Evolutionary conservation across 1,139 yeast genomes (phyloP), one percentile per base, ranked within the genome.

Genomic region (Candida tetrigidarum): DNA sequence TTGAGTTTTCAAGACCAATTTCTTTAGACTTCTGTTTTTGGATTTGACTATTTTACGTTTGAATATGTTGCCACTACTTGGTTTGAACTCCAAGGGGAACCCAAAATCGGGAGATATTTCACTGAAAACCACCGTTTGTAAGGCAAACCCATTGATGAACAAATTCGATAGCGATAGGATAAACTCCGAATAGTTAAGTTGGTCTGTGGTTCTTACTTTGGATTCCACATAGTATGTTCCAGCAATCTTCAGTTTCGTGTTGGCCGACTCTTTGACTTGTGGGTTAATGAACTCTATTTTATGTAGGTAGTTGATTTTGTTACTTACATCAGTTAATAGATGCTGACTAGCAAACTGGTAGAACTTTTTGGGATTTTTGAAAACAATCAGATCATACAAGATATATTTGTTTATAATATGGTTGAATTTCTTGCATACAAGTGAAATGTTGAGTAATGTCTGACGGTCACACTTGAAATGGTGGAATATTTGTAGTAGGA

Each of bases 41-140:
- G 60, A 60, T 30, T 52, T 50, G 4, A 51, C 46, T 27, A 51
- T 51, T 43, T 55, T 57, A 14, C 55, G 49, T 38, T 44, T 49
- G 45, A 22, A 49, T 25, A 41, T 45, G 43, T 30, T 37, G 20
- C 41, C 33, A 18, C 23, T 18, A 3, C 40, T 36, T 18, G 42
- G 37, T 34, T 36, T 46, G 29, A 49, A 46, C 37, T 57, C 61
- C 8, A 58, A 55, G 3, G 78, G 77, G 43, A 81, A 78, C 35
- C 64, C 69, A 55, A 81, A 81, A 20, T 70, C 73, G 2, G 83
- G 83, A 4, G 82, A 74, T 1, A 81, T 71, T 44, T 80, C 77
- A 15, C 64, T 62, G 14, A 81, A 51, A 5, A 49, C 48, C 2
- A 71, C 35, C 3, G 47, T 47, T 43, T 64, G 60, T 23, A 74